Evolutionary conservation across 73 alveolate species (phyloP).

Genomic region (Uronychia setigera): DNA sequence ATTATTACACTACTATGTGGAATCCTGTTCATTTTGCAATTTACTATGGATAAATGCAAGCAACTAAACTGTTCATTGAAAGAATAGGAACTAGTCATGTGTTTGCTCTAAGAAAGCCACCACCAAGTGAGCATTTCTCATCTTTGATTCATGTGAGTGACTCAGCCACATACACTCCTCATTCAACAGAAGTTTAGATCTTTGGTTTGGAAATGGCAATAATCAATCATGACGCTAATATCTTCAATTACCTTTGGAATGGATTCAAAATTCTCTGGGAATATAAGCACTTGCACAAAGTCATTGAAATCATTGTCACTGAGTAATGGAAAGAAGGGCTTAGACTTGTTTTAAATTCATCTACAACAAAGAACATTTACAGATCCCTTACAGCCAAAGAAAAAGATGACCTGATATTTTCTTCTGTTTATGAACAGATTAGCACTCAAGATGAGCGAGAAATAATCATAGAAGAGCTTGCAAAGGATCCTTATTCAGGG

Average conservation of each 20-base stretch:
- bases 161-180: not conserved
- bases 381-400: not conserved
- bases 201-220: not conserved
- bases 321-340: not conserved
- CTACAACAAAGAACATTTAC: not conserved
- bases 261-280: not conserved
- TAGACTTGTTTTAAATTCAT: not conserved
- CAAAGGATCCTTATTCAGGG: not conserved
- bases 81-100: not conserved
- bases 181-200: not conserved
- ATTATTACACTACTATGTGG: slow-evolving; percentile 3
- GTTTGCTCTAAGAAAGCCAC: not conserved
- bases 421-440: not conserved
- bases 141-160: too few species aligned
- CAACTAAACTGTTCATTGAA: not conserved
- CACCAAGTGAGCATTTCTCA: not conserved
- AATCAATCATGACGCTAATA: not conserved
- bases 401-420: not conserved
- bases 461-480: not conserved
- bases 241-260: not conserved
- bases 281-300: not conserved
- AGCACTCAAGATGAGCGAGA: not conserved
- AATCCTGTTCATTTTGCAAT: slow-evolving; percentile 5
- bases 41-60: not conserved
- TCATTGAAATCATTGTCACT: not conserved